These are phyloP conservation scores for Colletotrichum spinosum DNA, from an alignment of 2,329 filamentous ascomycete genomes.

Conservation along the genomic window DNA sequence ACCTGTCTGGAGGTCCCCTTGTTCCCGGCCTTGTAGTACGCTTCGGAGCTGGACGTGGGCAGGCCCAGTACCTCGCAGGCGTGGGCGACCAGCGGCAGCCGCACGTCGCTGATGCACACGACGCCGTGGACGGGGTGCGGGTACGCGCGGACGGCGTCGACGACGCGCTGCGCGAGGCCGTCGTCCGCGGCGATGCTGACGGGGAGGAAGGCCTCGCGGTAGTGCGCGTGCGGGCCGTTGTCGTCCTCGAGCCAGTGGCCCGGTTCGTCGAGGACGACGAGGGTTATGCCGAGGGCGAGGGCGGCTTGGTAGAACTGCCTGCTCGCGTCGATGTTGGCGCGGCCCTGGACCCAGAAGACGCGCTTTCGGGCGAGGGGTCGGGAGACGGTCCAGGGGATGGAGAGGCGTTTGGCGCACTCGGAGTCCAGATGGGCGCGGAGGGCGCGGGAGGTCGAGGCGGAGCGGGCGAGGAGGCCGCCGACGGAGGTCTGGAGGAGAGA, in stretches of 20 bases:
- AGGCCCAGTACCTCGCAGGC: constrained; percentile 47
- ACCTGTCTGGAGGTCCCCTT: constrained; percentile 44
- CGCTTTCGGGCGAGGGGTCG: not conserved
- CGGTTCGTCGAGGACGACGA: constrained; percentile 50
- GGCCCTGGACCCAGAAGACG: constrained; percentile 26
- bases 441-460: accelerated
- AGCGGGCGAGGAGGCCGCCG: not conserved
- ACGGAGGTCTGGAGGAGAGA: not conserved
- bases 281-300: constrained; percentile 47
- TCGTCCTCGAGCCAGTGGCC: constrained; percentile 52
- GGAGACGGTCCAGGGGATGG: constrained; percentile 6
- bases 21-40: constrained; percentile 44
- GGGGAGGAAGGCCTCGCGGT: constrained; percentile 48
- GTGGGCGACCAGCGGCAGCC: constrained; percentile 43
- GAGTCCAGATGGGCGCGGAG: not conserved
- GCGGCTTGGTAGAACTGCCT: constrained; percentile 3
- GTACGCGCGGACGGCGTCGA: constrained; percentile 41
- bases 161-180: constrained; percentile 44
- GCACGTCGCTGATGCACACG: constrained; percentile 49
- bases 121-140: constrained; percentile 47
- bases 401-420: not conserved
- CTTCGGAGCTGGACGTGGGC: constrained; percentile 43
- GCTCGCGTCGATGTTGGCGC: constrained; percentile 20
- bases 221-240: constrained; percentile 38
- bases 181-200: constrained; percentile 44